Conservation (phyloP, 306 rosid genomes). For the Malus sieversii region DNA sequence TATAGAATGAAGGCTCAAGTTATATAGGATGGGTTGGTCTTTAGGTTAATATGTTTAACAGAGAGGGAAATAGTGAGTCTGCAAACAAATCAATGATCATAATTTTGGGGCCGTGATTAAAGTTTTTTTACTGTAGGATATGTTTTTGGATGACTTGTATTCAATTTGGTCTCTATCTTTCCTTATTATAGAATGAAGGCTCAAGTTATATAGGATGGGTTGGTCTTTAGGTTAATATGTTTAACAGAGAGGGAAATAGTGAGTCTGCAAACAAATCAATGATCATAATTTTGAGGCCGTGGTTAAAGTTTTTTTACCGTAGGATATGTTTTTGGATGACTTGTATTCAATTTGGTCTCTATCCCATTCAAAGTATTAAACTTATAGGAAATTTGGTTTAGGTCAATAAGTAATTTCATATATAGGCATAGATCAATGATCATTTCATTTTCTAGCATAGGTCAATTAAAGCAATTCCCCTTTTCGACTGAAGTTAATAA, state of each 20-base stretch:
- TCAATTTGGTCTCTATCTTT: not conserved
- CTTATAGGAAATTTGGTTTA: not conserved
- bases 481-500: not conserved
- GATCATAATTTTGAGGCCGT: not conserved
- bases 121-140: no score
- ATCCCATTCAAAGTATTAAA: not conserved
- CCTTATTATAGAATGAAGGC: not conserved
- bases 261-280: not conserved
- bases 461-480: not conserved
- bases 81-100: not conserved
- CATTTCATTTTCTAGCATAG: not conserved
- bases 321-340: not conserved
- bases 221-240: not conserved
- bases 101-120: not conserved
- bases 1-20: not conserved
- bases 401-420: not conserved
- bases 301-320: not conserved
- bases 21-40: not conserved
- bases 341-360: not conserved
- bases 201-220: not conserved
- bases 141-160: no score
- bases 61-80: not conserved
- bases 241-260: not conserved
- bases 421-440: not conserved
- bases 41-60: not conserved